Base-by-base conservation (phyloP, 306 rosid genomes). In the Morella rubra region DNA sequence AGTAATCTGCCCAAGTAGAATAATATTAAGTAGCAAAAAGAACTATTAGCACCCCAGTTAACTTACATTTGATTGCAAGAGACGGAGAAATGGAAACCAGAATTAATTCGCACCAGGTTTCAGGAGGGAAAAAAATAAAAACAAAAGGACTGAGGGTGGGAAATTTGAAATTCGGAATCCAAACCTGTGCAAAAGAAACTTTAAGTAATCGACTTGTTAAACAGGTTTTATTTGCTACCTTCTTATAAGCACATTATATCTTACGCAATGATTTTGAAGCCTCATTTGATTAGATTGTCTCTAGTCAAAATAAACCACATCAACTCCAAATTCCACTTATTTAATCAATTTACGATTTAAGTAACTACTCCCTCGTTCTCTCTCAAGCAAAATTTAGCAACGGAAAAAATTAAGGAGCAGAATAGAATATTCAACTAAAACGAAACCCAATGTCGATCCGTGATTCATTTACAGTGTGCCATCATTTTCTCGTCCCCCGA, bases 1-100 rank as follows among this genome's bases (percentile, higher is more conserved):
- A 7, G 99, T 91, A 74, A 96, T 59, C 88, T 92, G 87, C 70
- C 85, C 81, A 85, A 64, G 7, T 12, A 19, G 58, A 44, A 2
- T 9, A 50, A 72, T 66, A 77, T 46, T 54, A 69, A 70, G 24
- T 13, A 40, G 27, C 3, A 15, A 44, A 65, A 7, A 60, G 7
- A 5, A 11, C 59, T 60, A 10, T 41, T 32, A 2, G 7, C 10
- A 22, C 13, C 18, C 2, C 19, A 53, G 40, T 49, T 14, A 44
- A 45, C 52, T 47, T 56, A 12, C 16, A 4, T 27, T 45, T 19
- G 27, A 61, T 18, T 15, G 46, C 73, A 20, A 56, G 62, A 32
- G 20, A 9, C 37, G 11, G 8, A 56, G 4, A 56, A 56, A 56
- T 1, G 59, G 19, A 53, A 53, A 18, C 22, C 16, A 15, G 6